Conservation (phyloP, 352 stramenopile species). For the Pythium sp. region DNA sequence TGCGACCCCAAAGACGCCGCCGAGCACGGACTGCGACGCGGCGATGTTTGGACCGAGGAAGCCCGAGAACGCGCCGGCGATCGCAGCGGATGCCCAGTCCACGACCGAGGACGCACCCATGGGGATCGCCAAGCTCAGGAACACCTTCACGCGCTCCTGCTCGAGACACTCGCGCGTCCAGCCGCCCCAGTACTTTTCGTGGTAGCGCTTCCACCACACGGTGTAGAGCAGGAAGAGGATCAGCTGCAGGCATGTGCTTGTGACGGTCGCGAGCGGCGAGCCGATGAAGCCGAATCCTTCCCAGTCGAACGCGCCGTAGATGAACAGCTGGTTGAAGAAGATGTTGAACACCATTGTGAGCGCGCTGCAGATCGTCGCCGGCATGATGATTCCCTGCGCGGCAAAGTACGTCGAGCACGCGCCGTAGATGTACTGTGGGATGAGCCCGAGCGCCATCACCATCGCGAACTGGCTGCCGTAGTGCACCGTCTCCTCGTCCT, state of each 20-base stretch:
- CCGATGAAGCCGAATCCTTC: constrained; percentile 65
- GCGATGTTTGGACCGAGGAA: constrained; percentile 48
- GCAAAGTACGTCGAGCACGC: constrained; percentile 79
- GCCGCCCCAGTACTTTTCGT: constrained; percentile 44
- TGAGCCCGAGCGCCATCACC: constrained; percentile 70
- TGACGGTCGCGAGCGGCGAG: constrained; percentile 51
- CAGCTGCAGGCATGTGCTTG: constrained; percentile 43
- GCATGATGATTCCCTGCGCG: constrained; percentile 72
- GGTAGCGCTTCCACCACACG: constrained; percentile 48
- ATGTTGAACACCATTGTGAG: constrained; percentile 60
- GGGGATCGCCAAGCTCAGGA: constrained; percentile 43
- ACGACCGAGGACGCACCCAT: constrained; percentile 52
- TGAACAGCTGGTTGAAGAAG: constrained; percentile 56
- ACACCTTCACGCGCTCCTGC: constrained; percentile 41
- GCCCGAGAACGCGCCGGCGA: constrained; percentile 41
- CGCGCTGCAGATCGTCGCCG: constrained; percentile 63
- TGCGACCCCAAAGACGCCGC: constrained; percentile 42
- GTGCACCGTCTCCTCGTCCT: constrained; percentile 48
- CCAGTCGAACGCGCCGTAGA: constrained; percentile 54
- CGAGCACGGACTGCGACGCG: constrained; percentile 39
- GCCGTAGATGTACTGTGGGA: constrained; percentile 61
- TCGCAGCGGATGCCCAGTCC: constrained; percentile 41
- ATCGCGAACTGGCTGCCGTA: constrained; percentile 67
- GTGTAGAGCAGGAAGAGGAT: constrained; percentile 43
- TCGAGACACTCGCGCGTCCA: constrained; percentile 41